Percentiles rank a stretch among this genome's conserved stretches.
These are phyloP conservation scores for Glycine soja DNA, from an alignment of 306 rosid species.

Conservation along the genomic window DNA sequence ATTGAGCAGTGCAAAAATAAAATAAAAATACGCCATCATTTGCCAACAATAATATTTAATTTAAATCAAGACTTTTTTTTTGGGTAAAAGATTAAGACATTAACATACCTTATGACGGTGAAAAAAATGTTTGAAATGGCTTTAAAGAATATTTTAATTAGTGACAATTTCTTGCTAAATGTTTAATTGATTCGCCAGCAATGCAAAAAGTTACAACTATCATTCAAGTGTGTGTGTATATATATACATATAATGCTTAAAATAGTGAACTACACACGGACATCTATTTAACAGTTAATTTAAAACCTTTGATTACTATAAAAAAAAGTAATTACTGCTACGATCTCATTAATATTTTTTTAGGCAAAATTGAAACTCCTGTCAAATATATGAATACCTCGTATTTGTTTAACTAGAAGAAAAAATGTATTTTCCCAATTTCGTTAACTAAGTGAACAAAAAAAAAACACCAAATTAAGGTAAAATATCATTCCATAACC, in stretches of 20 bases:
- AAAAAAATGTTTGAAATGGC: too few species aligned
- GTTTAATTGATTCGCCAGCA: not conserved
- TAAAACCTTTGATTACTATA: not conserved
- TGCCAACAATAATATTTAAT: not conserved
- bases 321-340: not conserved
- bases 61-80: too few species aligned
- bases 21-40: not conserved
- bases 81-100: not conserved
- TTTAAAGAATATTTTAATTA: too few species aligned
- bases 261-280: not conserved
- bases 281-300: not conserved
- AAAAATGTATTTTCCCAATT: not conserved
- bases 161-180: too few species aligned
- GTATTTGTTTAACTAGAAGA: not conserved
- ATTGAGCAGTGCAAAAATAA: not conserved
- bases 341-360: not conserved
- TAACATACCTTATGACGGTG: not conserved
- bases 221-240: too few species aligned
- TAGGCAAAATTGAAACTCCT: not conserved
- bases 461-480: not conserved
- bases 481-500: not conserved
- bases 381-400: not conserved
- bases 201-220: not conserved
- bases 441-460: not conserved
- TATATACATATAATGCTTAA: not conserved